Conservation (phyloP, 768 basidiomycete genomes). For the Rhizopogon vinicolor region DNA sequence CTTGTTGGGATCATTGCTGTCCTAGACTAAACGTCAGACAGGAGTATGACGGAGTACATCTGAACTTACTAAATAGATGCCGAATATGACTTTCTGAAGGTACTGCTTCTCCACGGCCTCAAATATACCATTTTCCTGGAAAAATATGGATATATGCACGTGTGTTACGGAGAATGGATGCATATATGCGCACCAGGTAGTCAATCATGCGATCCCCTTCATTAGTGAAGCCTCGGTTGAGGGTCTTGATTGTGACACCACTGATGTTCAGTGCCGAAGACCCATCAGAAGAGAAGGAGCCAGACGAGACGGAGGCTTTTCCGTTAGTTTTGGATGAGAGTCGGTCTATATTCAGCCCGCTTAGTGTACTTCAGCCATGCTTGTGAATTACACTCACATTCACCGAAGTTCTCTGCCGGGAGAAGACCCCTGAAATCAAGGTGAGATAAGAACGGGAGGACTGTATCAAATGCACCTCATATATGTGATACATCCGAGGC, state of each 20-base stretch:
- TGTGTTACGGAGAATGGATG: constrained; percentile 7
- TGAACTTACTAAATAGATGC: constrained; percentile 67
- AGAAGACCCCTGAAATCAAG: constrained; percentile 54
- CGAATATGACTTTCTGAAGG: constrained; percentile 81
- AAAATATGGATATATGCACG: constrained; percentile 4
- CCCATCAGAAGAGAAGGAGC: constrained; percentile 35
- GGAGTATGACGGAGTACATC: background rate
- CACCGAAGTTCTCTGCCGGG: constrained; percentile 74
- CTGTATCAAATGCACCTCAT: constrained; percentile 43
- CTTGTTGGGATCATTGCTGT: constrained; percentile 84
- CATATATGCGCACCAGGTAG: constrained; percentile 56
- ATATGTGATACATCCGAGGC: constrained; percentile 74
- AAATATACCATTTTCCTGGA: constrained; percentile 80
- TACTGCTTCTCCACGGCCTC: constrained; percentile 84
- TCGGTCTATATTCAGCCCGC: constrained; percentile 13
- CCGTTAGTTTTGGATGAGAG: constrained; percentile 25
- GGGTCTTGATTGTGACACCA: constrained; percentile 67
- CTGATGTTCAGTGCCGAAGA: constrained; percentile 41
- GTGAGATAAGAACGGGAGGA: background rate
- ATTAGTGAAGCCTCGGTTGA: constrained; percentile 73
- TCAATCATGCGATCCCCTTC: constrained; percentile 82
- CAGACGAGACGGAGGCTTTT: constrained; percentile 25
- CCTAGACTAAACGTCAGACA: constrained; percentile 37
- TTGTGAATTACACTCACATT: constrained; percentile 38
- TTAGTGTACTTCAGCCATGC: background rate